Evolutionary conservation across 345 rosid species (phyloP), one percentile per base, ranked within the genome.

Genomic region (Linum tenue): DNA sequence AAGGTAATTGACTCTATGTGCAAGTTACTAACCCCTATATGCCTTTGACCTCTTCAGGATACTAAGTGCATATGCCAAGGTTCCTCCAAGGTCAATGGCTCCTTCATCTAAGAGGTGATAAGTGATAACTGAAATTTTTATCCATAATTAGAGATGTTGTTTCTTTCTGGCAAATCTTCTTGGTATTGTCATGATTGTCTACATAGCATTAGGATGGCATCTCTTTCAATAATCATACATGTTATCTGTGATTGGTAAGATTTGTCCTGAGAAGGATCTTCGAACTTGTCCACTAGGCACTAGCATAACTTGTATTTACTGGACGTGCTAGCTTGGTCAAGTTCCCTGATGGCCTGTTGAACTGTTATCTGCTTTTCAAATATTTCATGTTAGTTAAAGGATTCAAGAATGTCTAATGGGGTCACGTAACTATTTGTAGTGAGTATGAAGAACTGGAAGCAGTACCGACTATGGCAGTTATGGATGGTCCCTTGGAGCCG

Each of bases 371-470:
- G 17, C 22, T 14, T 22, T 55, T 15, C 35, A 16, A 5, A 15
- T 56, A 22, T 7, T 16, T 16, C 8, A 7, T n/a, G 36, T 56
- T 22, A 16, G 35, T 35, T 56, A 56, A 35, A 56, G 1, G 2
- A 3, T 56, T 56, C 17, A 56, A 16, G 35, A 56, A 56, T 16
- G 58, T 55, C 36, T 56, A 11, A 10, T 56, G 31, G 60, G 11
- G 50, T 22, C 7, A 14, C 59, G 12, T 70, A 62, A 43, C 48
- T 22, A 22, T 22, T 66, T 75, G 73, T 76, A 90, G 96, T 68
- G 97, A 90, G 79, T 88, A 82, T 88, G 97, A 92, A 83, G 98
- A 90, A 73, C 78, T 92, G 69, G 98, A 92, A 78, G 90, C 88
- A 67, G 85, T 84, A 67, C 91, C 99, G 64, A 81, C 87, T 60